Percentiles rank a stretch among this genome's conserved stretches.
phyloP scores from a whole-genome alignment of 805 yeast genomes.

The Lipomyces yamanashiensis region DNA sequence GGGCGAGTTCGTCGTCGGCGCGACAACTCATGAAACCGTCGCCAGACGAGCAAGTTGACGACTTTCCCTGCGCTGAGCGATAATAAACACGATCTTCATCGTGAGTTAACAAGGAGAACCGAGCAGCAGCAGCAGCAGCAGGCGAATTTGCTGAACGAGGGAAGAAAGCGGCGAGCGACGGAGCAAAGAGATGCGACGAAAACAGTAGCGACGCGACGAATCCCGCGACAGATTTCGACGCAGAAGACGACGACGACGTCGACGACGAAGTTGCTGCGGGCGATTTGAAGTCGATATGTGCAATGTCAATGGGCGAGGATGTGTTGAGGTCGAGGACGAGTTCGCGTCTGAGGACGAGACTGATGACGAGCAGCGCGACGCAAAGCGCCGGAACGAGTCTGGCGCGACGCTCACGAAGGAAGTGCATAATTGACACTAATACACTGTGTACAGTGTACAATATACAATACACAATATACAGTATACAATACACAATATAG shows the following conservation, averaged over 20 bases:
- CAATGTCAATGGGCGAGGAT: too few relatives aligned
- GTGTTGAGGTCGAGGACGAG: background rate
- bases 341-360: background rate
- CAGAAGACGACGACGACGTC: background rate
- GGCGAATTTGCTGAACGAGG: background rate
- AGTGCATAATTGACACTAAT: background rate
- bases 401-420: background rate
- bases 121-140: background rate
- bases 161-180: background rate
- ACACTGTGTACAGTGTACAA: too few relatives aligned
- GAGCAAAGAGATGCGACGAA: too few relatives aligned
- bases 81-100: too few relatives aligned
- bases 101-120: too few relatives aligned
- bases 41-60: conserved; percentile 30
- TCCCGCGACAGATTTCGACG: background rate
- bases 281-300: too few relatives aligned
- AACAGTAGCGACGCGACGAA: too few relatives aligned
- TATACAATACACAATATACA: too few relatives aligned
- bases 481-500: too few relatives aligned
- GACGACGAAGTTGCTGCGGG: background rate
- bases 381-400: background rate
- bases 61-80: background rate
- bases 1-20: background rate
- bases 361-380: background rate
- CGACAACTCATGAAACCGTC: conserved; percentile 37